Evolutionary conservation across 176 grass and related monocot genomes (phyloP).

Genomic region (Bothriochloa decipiens): DNA sequence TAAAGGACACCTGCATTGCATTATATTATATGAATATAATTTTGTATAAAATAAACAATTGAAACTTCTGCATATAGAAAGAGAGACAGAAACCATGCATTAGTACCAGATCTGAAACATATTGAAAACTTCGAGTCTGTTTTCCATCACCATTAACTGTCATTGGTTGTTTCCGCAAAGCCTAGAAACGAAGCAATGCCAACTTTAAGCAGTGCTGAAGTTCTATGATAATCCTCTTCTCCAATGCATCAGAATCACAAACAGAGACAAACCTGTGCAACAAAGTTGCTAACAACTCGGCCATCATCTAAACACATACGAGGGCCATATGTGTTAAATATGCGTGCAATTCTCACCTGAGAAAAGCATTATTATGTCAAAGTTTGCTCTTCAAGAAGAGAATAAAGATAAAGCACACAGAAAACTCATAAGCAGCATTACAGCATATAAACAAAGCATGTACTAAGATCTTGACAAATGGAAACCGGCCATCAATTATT

Average conservation of each 20-base stretch:
- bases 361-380: slow-evolving; percentile 33
- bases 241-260: slow-evolving; percentile 11
- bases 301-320: slow-evolving; percentile 97
- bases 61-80: slow-evolving; percentile 1
- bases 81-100: background rate
- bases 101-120: slow-evolving; percentile 96
- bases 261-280: slow-evolving; percentile 74
- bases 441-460: background rate
- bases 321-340: slow-evolving; percentile 96
- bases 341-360: slow-evolving; percentile 92
- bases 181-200: slow-evolving; percentile 50
- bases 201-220: slow-evolving; percentile 23
- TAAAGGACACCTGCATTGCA: background rate
- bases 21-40: background rate
- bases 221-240: slow-evolving; percentile 28
- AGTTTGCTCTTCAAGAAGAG: slow-evolving; percentile 12
- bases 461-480: background rate
- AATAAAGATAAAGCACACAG: background rate
- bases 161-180: slow-evolving; percentile 75
- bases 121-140: slow-evolving; percentile 94
- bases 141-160: slow-evolving; percentile 93
- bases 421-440: background rate
- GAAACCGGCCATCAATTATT: background rate
- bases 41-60: slow-evolving; percentile 12
- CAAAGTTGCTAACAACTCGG: slow-evolving; percentile 95